Conservation (phyloP, 1,284 basidiomycete species). For the Moniliella sp. region DNA sequence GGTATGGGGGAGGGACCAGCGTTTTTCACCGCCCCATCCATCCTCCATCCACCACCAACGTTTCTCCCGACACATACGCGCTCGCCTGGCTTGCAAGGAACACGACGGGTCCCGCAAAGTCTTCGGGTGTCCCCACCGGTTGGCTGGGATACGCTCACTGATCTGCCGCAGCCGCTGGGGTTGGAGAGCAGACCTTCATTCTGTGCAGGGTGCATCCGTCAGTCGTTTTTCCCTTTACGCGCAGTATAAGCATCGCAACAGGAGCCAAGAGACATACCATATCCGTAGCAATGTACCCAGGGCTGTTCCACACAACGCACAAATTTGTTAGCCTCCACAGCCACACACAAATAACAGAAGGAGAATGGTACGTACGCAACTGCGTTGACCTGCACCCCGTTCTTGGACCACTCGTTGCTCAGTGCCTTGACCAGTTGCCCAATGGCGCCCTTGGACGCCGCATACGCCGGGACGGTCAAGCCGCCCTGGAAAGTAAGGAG, state of each 20-base stretch:
- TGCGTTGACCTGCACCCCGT: constrained; percentile 69
- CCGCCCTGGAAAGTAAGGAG: constrained; percentile 29
- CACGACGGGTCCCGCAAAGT: constrained; percentile 83
- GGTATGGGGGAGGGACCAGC: too few relatives aligned
- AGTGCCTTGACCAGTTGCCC: constrained; percentile 34
- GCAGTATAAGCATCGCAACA: too few relatives aligned
- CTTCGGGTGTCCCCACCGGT: constrained; percentile 66
- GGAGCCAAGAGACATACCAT: constrained; percentile 7
- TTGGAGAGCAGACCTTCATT: constrained; percentile 57
- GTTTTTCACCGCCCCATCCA: too few relatives aligned
- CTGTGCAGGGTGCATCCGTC: too few relatives aligned
- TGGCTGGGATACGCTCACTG: constrained; percentile 42
- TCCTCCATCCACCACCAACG: constrained; percentile 34
- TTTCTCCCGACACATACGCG: constrained; percentile 73
- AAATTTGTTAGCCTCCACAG: neutral
- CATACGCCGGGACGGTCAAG: constrained; percentile 55
- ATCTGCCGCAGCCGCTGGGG: constrained; percentile 60
- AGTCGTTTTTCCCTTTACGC: too few relatives aligned
- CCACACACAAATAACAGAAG: neutral
- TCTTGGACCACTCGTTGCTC: constrained; percentile 49
- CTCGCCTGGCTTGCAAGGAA: constrained; percentile 67
- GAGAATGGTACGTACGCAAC: constrained; percentile 48
- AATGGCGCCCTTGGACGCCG: constrained; percentile 65
- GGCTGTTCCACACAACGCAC: constrained; percentile 1
- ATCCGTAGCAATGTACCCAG: constrained; percentile 21